Evolutionary conservation across 164 flowering plant species (phyloP).

Genomic region (Stephania cephalantha): DNA sequence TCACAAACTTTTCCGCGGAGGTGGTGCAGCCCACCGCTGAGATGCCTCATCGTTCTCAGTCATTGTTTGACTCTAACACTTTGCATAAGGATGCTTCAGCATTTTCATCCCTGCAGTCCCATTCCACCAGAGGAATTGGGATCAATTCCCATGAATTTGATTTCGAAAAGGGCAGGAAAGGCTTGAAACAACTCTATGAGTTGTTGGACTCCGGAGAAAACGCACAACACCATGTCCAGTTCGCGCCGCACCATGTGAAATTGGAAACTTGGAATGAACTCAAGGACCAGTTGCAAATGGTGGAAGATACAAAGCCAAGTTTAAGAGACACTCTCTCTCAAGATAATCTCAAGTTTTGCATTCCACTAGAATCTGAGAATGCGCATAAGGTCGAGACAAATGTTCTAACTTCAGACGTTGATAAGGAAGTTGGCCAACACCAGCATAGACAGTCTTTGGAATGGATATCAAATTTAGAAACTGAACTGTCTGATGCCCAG

Average conservation of each 20-base stretch:
- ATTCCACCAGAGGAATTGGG: conserved; percentile 39
- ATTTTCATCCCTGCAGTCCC: conserved; percentile 26
- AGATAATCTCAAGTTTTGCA: conserved; percentile 19
- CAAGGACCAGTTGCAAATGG: conserved; percentile 30
- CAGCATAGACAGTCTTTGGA: conserved; percentile 44
- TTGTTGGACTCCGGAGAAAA: conserved; percentile 35
- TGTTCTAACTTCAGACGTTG: conserved; percentile 14
- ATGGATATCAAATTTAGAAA: conserved; percentile 27
- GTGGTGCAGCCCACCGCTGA: conserved; percentile 53
- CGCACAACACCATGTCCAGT: conserved; percentile 12
- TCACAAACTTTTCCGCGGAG: conserved; percentile 38
- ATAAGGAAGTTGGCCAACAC: conserved; percentile 16
- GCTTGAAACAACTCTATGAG: conserved; percentile 55
- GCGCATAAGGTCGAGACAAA: conserved; percentile 36
- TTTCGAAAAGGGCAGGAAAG: conserved; percentile 28
- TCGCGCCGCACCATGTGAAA: conserved; percentile 6
- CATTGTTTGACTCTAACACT: conserved; percentile 40
- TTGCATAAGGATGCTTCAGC: conserved; percentile 39
- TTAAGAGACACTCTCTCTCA: conserved; percentile 25
- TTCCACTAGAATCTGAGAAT: conserved; percentile 9
- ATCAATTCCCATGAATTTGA: conserved; percentile 40
- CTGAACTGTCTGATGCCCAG: conserved; percentile 26
- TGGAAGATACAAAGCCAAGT: conserved; percentile 15
- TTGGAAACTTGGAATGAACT: conserved; percentile 3
- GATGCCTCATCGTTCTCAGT: conserved; percentile 31